Evolutionary conservation across 148 eudicot genomes (phyloP).

Genomic region (Fallopia convolvulus): DNA sequence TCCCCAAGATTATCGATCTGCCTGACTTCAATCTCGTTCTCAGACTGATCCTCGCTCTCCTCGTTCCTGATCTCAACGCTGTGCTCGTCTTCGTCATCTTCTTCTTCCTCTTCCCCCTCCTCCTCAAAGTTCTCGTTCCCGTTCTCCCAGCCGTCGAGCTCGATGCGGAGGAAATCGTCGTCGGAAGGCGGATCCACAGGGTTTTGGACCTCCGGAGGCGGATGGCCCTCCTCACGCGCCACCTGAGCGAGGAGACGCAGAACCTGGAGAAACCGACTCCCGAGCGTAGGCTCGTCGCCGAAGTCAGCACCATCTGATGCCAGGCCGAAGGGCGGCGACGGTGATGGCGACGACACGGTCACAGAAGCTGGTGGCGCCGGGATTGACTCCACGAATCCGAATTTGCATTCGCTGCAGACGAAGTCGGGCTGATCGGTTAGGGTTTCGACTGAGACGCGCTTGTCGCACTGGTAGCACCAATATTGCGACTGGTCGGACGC

Average conservation of each 20-base stretch:
- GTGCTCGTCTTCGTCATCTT: conserved; percentile 15
- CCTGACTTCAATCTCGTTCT: conserved; percentile 13
- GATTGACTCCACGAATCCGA: conserved; percentile 70
- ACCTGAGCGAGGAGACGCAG: conserved; percentile 63
- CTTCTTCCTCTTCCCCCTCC: conserved; percentile 26
- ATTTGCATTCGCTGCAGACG: conserved; percentile 61
- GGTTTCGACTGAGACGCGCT: conserved; percentile 20
- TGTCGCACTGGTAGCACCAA: conserved; percentile 20
- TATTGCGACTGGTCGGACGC: conserved; percentile 10
- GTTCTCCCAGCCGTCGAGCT: conserved; percentile 52
- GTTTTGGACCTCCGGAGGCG: conserved; percentile 42
- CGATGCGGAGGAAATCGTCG: conserved; percentile 51
- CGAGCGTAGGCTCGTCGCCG: conserved; percentile 32
- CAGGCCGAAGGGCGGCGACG: conserved; percentile 8
- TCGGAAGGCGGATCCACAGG: conserved; percentile 27
- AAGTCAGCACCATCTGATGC: neutral
- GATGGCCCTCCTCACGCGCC: conserved; percentile 53
- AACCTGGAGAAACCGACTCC: conserved; percentile 54
- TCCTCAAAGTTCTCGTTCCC: conserved; percentile 8
- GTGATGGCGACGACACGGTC: conserved; percentile 6
- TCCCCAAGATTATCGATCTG: conserved; percentile 11
- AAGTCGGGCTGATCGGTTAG: conserved; percentile 39
- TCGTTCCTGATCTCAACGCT: conserved; percentile 27
- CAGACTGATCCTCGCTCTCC: conserved; percentile 14
- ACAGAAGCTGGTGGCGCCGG: conserved; percentile 17